phyloP scores from a whole-genome alignment of 192 early-diverging fungal genomes.

The Podila epicladia region DNA sequence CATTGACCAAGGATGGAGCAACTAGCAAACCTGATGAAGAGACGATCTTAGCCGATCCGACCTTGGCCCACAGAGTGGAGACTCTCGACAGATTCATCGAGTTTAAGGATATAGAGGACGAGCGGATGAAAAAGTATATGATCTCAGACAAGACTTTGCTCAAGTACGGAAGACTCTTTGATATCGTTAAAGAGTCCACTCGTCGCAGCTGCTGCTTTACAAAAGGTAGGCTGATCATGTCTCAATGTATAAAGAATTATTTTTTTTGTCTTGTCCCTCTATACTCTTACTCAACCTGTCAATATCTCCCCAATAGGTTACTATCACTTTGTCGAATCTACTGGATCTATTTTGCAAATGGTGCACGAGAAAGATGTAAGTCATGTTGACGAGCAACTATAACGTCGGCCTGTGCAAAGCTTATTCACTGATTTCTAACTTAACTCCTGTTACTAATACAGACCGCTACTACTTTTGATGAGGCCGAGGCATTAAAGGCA shows the following conservation, averaged over 20 bases:
- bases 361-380: slow-evolving; percentile 58
- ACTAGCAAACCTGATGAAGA: slow-evolving; percentile 32
- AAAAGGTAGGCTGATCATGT: slow-evolving; percentile 58
- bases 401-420: neutral
- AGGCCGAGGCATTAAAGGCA: slow-evolving; percentile 31
- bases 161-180: slow-evolving; percentile 64
- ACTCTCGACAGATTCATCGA: slow-evolving; percentile 34
- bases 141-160: slow-evolving; percentile 62
- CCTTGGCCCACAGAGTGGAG: slow-evolving; percentile 27
- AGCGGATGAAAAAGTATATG: slow-evolving; percentile 49
- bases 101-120: slow-evolving; percentile 37
- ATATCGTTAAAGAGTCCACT: slow-evolving; percentile 72
- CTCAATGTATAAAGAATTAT: too few species aligned
- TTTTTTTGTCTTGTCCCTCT: neutral
- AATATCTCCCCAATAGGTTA: slow-evolving; percentile 57
- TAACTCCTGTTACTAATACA: neutral
- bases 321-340: slow-evolving; percentile 71
- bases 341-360: slow-evolving; percentile 66
- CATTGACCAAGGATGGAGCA: slow-evolving; percentile 19
- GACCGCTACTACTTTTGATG: slow-evolving; percentile 48
- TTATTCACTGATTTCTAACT: neutral
- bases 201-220: slow-evolving; percentile 83
- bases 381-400: neutral
- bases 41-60: slow-evolving; percentile 23
- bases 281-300: neutral